Base-by-base conservation (phyloP, 768 basidiomycete genomes). In the Mycena maculata region DNA sequence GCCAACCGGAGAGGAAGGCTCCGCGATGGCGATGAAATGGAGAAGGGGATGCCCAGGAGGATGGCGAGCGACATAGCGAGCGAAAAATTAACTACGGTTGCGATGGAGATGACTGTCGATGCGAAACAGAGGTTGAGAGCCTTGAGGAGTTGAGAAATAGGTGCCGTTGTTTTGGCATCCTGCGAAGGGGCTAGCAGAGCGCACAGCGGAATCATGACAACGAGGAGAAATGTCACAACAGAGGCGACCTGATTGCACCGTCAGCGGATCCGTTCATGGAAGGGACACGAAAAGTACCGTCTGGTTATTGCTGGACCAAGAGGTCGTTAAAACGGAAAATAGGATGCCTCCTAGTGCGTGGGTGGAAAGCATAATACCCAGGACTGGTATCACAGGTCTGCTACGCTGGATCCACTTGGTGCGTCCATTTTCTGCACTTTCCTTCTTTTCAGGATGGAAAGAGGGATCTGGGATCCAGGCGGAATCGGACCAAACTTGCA, bases 31-130 rank as follows among this genome's bases (percentile, higher is more conserved):
- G 82, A 78, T 15, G 83, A 78, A 11, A 85, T 61, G 25, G 87
- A 78, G n/a, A 95, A 83, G 1, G 94, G 92, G 12, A 91, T 44
- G 10, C 90, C 88, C 20, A 95, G 83, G 11, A 87, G 72, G 28
- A 92, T 75, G 0, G 92, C 87, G 20, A 97, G 83, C 23, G 84
- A 75, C 23, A 91, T 88, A 0, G 96, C 93, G 22, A 98, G 89
- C 10, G 94, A 95, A 79, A 97, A 97, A 77, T 98, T 98, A 76
- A 98, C 88, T 65, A 98, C 90, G 18, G 94, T 91, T 30, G 89
- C 90, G 39, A 94, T 88, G 15, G 87, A 95, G 68, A 98, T 92
- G 54, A 95, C 85, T 1, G 93, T 92, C 4, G 97, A 97, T 25
- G 94, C 87, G 49, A 93, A 78, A 76, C 96, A 93, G 28, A 96